These are phyloP conservation scores for Bassia scoparia DNA, from an alignment of 148 eudicot genomes.

Conservation along the genomic window DNA sequence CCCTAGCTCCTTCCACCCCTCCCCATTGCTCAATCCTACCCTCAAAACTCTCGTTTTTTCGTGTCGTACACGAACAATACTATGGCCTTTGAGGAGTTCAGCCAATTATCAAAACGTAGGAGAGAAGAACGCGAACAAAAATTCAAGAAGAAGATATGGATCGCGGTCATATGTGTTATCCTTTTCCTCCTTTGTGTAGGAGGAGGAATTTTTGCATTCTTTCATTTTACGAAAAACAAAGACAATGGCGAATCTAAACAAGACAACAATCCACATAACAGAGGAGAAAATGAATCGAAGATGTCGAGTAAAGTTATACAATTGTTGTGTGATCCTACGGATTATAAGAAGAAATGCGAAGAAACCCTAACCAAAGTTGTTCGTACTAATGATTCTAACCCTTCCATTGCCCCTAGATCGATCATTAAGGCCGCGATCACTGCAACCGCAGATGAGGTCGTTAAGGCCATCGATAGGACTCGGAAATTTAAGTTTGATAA, in stretches of 20 bases:
- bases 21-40: background rate
- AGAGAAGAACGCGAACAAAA: constrained; percentile 45
- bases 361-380: constrained; percentile 38
- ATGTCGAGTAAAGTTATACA: constrained; percentile 35
- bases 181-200: constrained; percentile 39
- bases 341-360: constrained; percentile 55
- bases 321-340: constrained; percentile 52
- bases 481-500: constrained; percentile 37
- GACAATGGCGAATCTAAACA: background rate
- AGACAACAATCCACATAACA: background rate
- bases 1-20: constrained; percentile 11
- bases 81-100: constrained; percentile 79
- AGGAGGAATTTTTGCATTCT: constrained; percentile 35
- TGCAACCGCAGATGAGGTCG: constrained; percentile 42
- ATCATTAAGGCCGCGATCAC: constrained; percentile 55
- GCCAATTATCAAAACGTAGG: constrained; percentile 58
- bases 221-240: constrained; percentile 21
- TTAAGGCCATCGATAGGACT: constrained; percentile 32
- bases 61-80: background rate
- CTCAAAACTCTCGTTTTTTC: background rate
- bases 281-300: constrained; percentile 10
- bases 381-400: constrained; percentile 19
- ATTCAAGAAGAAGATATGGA: constrained; percentile 33
- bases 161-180: constrained; percentile 22
- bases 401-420: constrained; percentile 38